Evolutionary conservation across 2,329 filamentous ascomycete species (phyloP), one percentile per base, ranked within the genome.

Genomic region (Rhynchosporium secalis): DNA sequence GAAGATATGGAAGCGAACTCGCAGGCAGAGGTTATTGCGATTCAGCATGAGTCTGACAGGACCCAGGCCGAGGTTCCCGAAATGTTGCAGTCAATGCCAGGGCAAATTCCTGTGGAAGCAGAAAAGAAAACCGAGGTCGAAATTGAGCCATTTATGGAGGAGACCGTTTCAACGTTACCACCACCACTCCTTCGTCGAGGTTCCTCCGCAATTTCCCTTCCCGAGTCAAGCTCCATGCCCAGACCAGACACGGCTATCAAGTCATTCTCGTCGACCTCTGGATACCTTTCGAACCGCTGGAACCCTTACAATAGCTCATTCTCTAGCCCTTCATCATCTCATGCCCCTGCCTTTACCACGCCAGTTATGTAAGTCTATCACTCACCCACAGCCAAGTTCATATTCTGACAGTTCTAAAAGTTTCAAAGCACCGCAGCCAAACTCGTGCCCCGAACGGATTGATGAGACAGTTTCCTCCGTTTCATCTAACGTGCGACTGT

Each of bases 401-500:
- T 6, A 51, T 38, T 47, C 59, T 65, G 54, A 66, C 36, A 9
- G 41, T 58, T 15, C 40, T 20, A 31, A 48, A 59, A 74, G 72
- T 40, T 65, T 64, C 45, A 61, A 65, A 41, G 62, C 64, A 49
- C 61, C 48, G 8, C 66, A 69, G 38, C 72, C 71, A 56, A 65
- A 68, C 33, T 73, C 72, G 48, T 73, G 71, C 52, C 70, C 71
- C 33, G 72, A 72, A 56, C 65, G 70, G 36, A 64, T 73, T 47
- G 62, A 65, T 36, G 60, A 66, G 20, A 62, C 60, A 47, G 54
- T 48, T n/a, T 64, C 65, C 20, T 65, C 66, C 8, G 64, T 69
- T 38, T 55, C 68, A 38, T 68, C 72, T n/a, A 64, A 68, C 41
- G 83, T 96, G 62, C 87, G 92, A 55, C 81, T 97, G 33, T 92